phyloP scores from a whole-genome alignment of 2,329 filamentous ascomycete species.

The Plenodomus lindquistii region DNA sequence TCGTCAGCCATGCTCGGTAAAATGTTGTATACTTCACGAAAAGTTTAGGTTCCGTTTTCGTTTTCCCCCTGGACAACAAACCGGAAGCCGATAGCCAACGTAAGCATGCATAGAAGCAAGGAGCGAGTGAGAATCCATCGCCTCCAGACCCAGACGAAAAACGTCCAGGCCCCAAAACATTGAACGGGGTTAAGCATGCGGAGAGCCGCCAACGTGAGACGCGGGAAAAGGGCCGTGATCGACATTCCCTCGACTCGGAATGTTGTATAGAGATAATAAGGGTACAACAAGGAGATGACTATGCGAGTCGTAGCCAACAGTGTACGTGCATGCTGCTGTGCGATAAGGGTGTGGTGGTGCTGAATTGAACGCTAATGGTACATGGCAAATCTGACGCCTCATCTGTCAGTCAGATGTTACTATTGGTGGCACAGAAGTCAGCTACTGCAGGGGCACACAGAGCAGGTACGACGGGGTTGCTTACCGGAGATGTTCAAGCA shows the following conservation, averaged over 20 bases:
- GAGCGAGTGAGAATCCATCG: neutral
- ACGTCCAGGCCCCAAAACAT: neutral
- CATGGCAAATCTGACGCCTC: neutral
- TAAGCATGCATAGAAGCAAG: neutral
- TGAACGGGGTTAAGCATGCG: neutral
- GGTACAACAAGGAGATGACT: neutral
- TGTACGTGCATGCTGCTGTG: neutral
- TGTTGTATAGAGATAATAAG: neutral
- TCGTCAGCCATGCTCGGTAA: neutral
- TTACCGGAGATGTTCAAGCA: slow-evolving; percentile 25
- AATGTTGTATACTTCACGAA: neutral
- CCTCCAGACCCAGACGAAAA: too few species aligned
- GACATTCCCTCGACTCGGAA: neutral
- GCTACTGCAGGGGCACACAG: neutral
- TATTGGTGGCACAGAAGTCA: neutral
- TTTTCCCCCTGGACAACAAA: neutral
- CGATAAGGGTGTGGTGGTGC: too few species aligned
- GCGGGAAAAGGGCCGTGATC: neutral
- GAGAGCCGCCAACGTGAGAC: neutral
- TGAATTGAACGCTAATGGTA: neutral
- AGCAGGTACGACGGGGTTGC: slow-evolving; percentile 4
- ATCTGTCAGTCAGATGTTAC: neutral
- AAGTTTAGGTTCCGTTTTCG: neutral
- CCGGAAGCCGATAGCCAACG: neutral
- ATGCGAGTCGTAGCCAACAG: neutral